Evolutionary conservation across 2,329 filamentous ascomycete species (phyloP), one percentile per base, ranked within the genome.

Genomic region (Mariannaea sp.): DNA sequence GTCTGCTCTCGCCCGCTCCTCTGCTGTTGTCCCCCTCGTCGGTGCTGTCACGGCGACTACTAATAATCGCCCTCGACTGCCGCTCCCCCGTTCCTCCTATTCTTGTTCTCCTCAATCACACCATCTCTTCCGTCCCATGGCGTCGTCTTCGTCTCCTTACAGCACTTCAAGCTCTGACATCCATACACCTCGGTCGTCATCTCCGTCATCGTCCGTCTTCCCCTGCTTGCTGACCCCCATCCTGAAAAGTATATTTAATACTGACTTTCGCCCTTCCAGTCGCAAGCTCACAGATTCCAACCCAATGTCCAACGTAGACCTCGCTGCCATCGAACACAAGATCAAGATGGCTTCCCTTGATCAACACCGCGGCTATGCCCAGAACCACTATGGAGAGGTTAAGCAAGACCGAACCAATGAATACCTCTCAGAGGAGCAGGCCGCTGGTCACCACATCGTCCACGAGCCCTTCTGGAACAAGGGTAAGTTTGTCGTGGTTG

Each of bases 391-490:
- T 62, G 73, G 73, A 56, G 78, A 82, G 67, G 77, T 86, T 61
- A 74, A 80, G 57, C 84, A 87, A 65, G 68, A 75, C 57, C 70
- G 72, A 36, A 65, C 73, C 46, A 84, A 81, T 39, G 77, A 85
- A 57, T 83, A 85, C 67, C 63, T 83, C 42, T 59, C 76, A 40
- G 71, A 82, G 65, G 69, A 72, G 50, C 71, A 77, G 61, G 83
- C 84, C 57, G 73, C 73, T 56, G 84, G 83, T 60, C 84, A 84
- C 69, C 84, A 86, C 71, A 73, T 87, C 53, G 74, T 87, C 53
- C 74, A 77, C 45, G 81, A 87, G 69, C 82, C 84, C 57, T 74
- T 81, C 42, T 86, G 83, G 82, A 87, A 87, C 68, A 86, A 85
- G 77, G 83, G 84, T 85, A 73, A 68, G 72, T 70, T 50, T 46